Percentiles rank a stretch among this genome's conserved stretches.
phyloP scores from a whole-genome alignment of 176 grass and related monocot species.

The Oropetium thomaeum region DNA sequence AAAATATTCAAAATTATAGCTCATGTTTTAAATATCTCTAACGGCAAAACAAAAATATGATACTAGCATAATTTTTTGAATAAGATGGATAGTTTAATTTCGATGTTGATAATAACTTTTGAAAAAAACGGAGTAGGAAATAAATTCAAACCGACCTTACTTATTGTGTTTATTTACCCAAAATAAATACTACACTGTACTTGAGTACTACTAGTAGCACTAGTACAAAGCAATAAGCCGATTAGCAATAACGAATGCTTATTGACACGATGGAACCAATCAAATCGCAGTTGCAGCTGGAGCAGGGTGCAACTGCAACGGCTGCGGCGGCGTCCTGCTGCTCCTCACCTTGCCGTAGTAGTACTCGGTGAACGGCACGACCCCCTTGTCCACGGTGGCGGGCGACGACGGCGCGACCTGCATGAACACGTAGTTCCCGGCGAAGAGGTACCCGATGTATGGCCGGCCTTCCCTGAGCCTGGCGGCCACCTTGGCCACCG shows the following conservation, averaged over 20 bases:
- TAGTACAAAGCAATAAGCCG: not conserved
- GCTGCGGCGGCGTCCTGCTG: not conserved
- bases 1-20: too few relatives aligned
- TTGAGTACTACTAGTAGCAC: too few relatives aligned
- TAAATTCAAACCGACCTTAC: not conserved
- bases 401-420: slow-evolving; percentile 81
- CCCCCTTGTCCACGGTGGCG: not conserved
- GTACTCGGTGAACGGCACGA: slow-evolving; percentile 22
- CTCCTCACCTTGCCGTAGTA: slow-evolving; percentile 16
- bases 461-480: slow-evolving; percentile 72
- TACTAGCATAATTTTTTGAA: too few relatives aligned
- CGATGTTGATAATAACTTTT: too few relatives aligned
- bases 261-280: not conserved
- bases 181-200: too few relatives aligned
- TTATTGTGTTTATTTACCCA: not conserved
- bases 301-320: not conserved
- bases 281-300: not conserved
- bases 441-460: slow-evolving; percentile 68
- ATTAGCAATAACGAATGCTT: not conserved
- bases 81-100: too few relatives aligned
- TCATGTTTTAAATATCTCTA: too few relatives aligned
- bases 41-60: too few relatives aligned
- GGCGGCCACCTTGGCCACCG: slow-evolving; percentile 53
- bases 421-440: slow-evolving; percentile 96
- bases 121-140: too few relatives aligned